Evolutionary conservation across 75 land plant genomes (phyloP).

Genomic region (Picea glauca): DNA sequence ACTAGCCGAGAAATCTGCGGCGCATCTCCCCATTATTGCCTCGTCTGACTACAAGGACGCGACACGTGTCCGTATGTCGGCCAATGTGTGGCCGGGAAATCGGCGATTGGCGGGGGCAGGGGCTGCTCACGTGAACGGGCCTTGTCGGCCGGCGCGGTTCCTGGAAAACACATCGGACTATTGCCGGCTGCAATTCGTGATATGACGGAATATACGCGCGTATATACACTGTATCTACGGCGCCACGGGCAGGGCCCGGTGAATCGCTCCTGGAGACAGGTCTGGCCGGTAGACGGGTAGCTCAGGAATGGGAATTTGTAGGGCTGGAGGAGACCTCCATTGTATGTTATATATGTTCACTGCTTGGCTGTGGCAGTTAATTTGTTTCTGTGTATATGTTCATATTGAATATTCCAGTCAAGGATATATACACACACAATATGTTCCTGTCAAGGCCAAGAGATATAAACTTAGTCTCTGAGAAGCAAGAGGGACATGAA

Average conservation of each 20-base stretch:
- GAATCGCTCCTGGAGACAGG: background rate
- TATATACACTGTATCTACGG: background rate
- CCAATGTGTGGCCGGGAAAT: background rate
- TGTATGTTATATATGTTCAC: no score
- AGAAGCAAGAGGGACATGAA: no score
- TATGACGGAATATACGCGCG: no score
- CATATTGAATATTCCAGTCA: background rate
- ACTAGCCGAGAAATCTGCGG: background rate
- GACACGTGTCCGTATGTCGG: background rate
- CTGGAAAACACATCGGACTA: slow-evolving; percentile 1
- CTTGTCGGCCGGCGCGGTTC: slow-evolving; percentile 12
- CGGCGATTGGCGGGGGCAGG: slow-evolving; percentile 1
- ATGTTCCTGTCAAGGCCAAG: slow-evolving; percentile 5
- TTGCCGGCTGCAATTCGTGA: slow-evolving; percentile 6
- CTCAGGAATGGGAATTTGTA: no score
- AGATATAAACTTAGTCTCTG: no score
- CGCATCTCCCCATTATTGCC: slow-evolving; percentile 7
- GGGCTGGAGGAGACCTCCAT: no score
- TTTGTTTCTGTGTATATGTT: background rate
- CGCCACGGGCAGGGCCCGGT: background rate
- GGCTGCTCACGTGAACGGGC: slow-evolving; percentile 12
- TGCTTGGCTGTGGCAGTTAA: background rate
- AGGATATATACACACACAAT: background rate
- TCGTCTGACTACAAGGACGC: no score
- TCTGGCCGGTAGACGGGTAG: background rate